Conservation (phyloP, 2,329 filamentous ascomycete genomes). For the Mollisiaceae sp. region DNA sequence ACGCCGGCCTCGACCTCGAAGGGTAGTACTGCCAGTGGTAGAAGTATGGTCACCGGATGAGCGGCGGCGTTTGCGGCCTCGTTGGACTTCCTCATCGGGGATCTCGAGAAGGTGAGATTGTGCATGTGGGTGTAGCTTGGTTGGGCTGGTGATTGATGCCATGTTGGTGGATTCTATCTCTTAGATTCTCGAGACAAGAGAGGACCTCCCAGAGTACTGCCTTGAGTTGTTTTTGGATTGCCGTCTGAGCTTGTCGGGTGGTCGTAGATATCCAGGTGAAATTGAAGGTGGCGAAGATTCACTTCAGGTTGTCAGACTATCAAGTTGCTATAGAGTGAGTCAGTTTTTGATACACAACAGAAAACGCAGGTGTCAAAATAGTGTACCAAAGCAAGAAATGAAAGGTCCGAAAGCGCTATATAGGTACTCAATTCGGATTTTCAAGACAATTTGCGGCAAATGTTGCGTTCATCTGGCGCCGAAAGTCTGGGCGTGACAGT, state of each 20-base stretch:
- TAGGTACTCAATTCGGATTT: not conserved
- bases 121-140: not conserved
- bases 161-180: not conserved
- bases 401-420: not conserved
- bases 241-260: not conserved
- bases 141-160: not conserved
- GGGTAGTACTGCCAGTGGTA: slow-evolving; percentile 32
- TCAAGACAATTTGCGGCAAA: not conserved
- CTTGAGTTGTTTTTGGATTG: not conserved
- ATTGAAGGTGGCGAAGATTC: not conserved
- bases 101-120: slow-evolving; percentile 19
- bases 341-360: not conserved
- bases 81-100: slow-evolving; percentile 31
- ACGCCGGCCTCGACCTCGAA: slow-evolving; percentile 38
- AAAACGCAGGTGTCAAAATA: not conserved
- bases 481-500: not conserved
- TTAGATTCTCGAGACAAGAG: not conserved
- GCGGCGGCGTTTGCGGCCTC: slow-evolving; percentile 41
- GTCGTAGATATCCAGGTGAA: not conserved
- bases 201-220: not conserved
- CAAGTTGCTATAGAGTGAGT: not conserved
- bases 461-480: not conserved
- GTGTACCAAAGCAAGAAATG: not conserved
- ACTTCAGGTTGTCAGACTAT: not conserved
- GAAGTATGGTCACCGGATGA: slow-evolving; percentile 26